phyloP scores from a whole-genome alignment of 1,284 basidiomycete species.

The Lignosus rhinocerotis region DNA sequence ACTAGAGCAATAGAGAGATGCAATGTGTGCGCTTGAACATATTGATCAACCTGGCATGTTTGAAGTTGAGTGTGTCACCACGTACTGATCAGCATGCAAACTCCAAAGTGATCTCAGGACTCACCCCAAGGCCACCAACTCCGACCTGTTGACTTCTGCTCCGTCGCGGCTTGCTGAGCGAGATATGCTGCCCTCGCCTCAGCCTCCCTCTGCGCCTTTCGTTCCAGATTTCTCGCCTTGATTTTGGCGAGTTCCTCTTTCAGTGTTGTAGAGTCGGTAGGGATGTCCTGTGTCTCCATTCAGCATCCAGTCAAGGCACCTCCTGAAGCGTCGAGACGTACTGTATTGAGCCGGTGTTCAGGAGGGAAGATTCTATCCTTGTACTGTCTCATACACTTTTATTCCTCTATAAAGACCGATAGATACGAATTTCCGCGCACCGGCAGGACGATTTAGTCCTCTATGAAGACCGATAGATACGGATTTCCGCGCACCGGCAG shows the following conservation, averaged over 20 bases:
- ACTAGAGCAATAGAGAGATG: slow-evolving; percentile 8
- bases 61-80: background rate
- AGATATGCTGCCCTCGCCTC: slow-evolving; percentile 34
- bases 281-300: slow-evolving; percentile 47
- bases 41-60: background rate
- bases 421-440: slow-evolving; percentile 43
- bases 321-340: slow-evolving; percentile 30
- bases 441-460: slow-evolving; percentile 56
- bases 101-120: background rate
- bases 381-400: slow-evolving; percentile 48
- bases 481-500: slow-evolving; percentile 60
- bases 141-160: slow-evolving; percentile 13
- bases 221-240: slow-evolving; percentile 59
- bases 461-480: background rate
- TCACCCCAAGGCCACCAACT: slow-evolving; percentile 16
- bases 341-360: slow-evolving; percentile 54
- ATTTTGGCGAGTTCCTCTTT: slow-evolving; percentile 70
- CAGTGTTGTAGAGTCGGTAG: slow-evolving; percentile 62
- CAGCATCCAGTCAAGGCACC: background rate
- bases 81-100: background rate
- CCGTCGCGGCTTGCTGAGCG: slow-evolving; percentile 23
- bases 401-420: background rate
- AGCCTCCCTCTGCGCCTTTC: slow-evolving; percentile 41
- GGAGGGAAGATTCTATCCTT: slow-evolving; percentile 71
- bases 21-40: background rate